phyloP scores from a whole-genome alignment of 148 eudicot species.

The Camellia sinensis region DNA sequence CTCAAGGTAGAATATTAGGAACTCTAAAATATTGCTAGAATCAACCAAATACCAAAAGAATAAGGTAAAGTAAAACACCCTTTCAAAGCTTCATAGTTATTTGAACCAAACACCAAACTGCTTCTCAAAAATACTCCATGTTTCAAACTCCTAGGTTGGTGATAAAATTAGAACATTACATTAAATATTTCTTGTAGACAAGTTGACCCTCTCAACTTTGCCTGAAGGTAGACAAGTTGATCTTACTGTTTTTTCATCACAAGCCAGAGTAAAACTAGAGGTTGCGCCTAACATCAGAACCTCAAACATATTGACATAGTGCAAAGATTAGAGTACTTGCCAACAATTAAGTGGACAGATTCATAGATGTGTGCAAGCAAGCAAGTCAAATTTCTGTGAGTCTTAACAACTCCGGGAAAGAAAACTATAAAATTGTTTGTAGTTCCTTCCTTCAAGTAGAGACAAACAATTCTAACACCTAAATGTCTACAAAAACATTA shows the following conservation, averaged over 20 bases:
- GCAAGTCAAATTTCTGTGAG: background rate
- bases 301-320: background rate
- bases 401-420: background rate
- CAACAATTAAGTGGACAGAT: background rate
- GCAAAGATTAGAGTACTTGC: background rate
- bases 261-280: background rate
- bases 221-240: constrained; percentile 6
- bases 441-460: background rate
- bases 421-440: background rate
- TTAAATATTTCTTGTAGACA: background rate
- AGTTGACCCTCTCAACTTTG: background rate
- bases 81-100: background rate
- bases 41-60: background rate
- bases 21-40: background rate
- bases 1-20: background rate
- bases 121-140: background rate
- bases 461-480: background rate
- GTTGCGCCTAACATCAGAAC: background rate
- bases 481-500: background rate
- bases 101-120: background rate
- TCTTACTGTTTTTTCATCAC: background rate
- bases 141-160: background rate
- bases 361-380: background rate
- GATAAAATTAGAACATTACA: background rate
- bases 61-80: background rate